phyloP scores from a whole-genome alignment of 345 rosid genomes.

The Brassica rapa region DNA sequence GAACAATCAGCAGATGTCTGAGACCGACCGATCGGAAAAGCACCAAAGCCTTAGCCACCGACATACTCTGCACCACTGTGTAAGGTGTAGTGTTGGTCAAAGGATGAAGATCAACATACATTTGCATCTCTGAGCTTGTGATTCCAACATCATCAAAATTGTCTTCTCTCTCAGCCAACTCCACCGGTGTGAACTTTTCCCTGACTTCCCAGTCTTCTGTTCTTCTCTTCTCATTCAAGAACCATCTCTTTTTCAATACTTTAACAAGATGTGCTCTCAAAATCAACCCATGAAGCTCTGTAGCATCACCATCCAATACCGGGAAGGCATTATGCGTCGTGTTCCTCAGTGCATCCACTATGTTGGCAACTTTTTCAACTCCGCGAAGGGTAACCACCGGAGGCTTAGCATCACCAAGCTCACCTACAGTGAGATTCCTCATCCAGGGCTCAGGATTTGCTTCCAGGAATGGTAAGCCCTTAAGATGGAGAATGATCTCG shows the following conservation, averaged over 20 bases:
- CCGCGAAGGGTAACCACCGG: slow-evolving; percentile 65
- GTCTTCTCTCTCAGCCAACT: slow-evolving; percentile 71
- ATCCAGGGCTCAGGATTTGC: slow-evolving; percentile 98
- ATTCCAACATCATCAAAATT: slow-evolving; percentile 67
- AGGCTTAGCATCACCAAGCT: slow-evolving; percentile 75
- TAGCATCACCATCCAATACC: slow-evolving; percentile 51
- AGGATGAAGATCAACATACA: slow-evolving; percentile 89
- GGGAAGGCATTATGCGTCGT: slow-evolving; percentile 84
- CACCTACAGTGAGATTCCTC: slow-evolving; percentile 88
- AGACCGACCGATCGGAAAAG: slow-evolving; percentile 79
- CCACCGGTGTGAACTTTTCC: slow-evolving; percentile 68
- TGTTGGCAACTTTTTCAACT: slow-evolving; percentile 67
- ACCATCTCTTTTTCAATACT: slow-evolving; percentile 80
- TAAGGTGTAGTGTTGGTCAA: slow-evolving; percentile 81
- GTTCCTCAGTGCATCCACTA: slow-evolving; percentile 69
- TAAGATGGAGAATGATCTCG: slow-evolving; percentile 75
- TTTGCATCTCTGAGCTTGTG: slow-evolving; percentile 72
- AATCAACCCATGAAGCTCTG: slow-evolving; percentile 71
- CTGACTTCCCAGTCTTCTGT: slow-evolving; percentile 83
- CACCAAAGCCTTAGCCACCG: slow-evolving; percentile 86
- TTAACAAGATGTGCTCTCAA: slow-evolving; percentile 77
- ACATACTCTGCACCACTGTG: slow-evolving; percentile 82
- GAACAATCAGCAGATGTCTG: slow-evolving; percentile 73
- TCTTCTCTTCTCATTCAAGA: slow-evolving; percentile 69
- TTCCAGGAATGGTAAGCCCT: slow-evolving; percentile 88